Evolutionary conservation across 176 grass and related monocot species (phyloP), one percentile per base, ranked within the genome.

Genomic region (Rhynchospora tenuis): DNA sequence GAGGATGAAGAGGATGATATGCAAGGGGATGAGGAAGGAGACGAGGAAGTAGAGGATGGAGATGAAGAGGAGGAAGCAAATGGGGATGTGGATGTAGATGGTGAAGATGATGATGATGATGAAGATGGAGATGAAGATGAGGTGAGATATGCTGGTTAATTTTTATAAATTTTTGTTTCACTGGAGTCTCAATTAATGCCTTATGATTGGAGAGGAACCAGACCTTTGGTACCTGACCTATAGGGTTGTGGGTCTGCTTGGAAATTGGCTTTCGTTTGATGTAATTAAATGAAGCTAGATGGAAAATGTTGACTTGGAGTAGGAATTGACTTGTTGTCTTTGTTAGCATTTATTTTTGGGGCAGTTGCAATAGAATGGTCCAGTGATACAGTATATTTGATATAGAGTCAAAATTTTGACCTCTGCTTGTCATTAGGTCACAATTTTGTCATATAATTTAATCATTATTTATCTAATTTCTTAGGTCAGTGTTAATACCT

Each of bases 21-120:
- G n/a, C 62, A 87, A 22, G 85, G 27, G 1, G 85, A 83, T 2
- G 86, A 63, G 4, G 82, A 68, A 50, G 80, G 67, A 75, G 83
- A 15, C 19, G 70, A 27, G 29, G 83, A 75, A 0, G 70, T 60
- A n/a, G 83, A 17, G 42, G 64, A 3, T 9, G 83, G 62, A 1
- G 83, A 76, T 0, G 78, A 75, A 20, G 78, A 75, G 1, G 85
- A 82, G 16, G 85, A 83, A 38, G 52, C 52, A 4, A 67, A 31
- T 3, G 33, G 9, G 42, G 85, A 28, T 16, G 51, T 46, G n/a
- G n/a, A n/a, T 19, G 38, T 26, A 44, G 78, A 87, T 17, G 85
- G 15, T 1, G 85, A 82, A 12, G n/a, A n/a, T n/a, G 79, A 64
- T 8, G 83, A 65, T 3, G 80, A 82, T 38, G 45, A 33, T 51